These are phyloP conservation scores for Byssochlamys sp. DNA, from an alignment of 2,329 filamentous ascomycete genomes.

Conservation along the genomic window DNA sequence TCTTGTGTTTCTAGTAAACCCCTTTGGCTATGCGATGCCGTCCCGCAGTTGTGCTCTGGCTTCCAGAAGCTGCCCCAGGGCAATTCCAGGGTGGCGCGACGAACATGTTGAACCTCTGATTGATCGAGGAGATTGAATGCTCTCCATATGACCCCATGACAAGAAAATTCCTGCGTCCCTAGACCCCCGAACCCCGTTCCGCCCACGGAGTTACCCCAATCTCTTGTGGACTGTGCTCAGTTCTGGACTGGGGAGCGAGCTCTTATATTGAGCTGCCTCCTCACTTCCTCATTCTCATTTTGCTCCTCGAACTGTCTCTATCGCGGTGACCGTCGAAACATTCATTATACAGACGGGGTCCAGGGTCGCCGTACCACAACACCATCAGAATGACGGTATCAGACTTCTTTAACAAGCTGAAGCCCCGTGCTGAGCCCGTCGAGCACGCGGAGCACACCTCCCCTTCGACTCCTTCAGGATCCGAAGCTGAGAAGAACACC, in stretches of 20 bases:
- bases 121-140: not conserved
- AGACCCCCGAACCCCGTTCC: not conserved
- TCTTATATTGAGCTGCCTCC: not conserved
- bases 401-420: not conserved
- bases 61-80: not conserved
- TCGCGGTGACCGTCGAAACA: not conserved
- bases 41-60: not conserved
- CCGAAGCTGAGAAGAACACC: conserved; percentile 23
- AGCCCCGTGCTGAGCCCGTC: not conserved
- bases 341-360: not conserved
- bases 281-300: not conserved
- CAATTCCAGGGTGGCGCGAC: not conserved
- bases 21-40: not conserved
- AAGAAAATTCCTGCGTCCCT: not conserved
- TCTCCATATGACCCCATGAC: not conserved
- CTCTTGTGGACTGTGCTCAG: not conserved
- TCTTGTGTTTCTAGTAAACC: not conserved
- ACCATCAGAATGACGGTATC: not conserved
- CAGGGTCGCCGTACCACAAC: not conserved
- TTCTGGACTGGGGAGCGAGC: not conserved
- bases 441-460: not conserved
- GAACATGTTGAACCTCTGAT: not conserved
- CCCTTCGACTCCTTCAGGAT: conserved; percentile 16
- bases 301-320: not conserved
- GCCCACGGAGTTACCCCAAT: not conserved